Evolutionary conservation across 805 yeast species (phyloP).

Genomic region (Kodamaea leandrae): DNA sequence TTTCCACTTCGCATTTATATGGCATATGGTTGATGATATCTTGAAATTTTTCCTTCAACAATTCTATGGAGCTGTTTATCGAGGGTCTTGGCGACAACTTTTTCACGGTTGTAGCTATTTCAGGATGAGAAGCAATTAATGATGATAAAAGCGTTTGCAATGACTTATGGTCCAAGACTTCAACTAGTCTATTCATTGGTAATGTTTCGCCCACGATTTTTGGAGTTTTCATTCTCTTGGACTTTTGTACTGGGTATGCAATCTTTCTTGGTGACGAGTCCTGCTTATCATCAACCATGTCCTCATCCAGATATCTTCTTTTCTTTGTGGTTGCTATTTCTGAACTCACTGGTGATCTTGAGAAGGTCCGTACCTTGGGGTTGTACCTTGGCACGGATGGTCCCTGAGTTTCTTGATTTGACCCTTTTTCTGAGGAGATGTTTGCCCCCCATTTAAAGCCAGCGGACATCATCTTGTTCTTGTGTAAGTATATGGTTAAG

Average conservation of each 20-base stretch:
- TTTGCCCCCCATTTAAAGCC: conserved; percentile 30
- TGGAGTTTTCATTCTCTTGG: conserved; percentile 39
- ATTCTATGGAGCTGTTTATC: conserved; percentile 47
- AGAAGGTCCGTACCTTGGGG: conserved; percentile 8
- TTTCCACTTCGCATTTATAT: conserved; percentile 66
- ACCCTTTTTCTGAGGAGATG: background rate
- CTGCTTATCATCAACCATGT: conserved; percentile 5
- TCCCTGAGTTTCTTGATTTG: conserved; percentile 3
- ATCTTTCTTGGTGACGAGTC: conserved; percentile 9
- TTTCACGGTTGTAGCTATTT: conserved; percentile 50
- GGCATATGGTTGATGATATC: conserved; percentile 56
- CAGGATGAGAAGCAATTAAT: conserved; percentile 61
- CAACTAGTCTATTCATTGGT: conserved; percentile 63
- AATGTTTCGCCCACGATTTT: conserved; percentile 55
- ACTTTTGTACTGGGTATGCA: conserved; percentile 5
- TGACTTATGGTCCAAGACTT: conserved; percentile 58
- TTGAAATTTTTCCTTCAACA: conserved; percentile 47
- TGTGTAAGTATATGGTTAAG: too few relatives aligned
- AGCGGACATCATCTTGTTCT: conserved; percentile 12
- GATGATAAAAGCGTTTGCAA: conserved; percentile 51
- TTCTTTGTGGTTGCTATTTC: conserved; percentile 11
- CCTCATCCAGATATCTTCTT: conserved; percentile 17
- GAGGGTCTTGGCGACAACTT: conserved; percentile 58
- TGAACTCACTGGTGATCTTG: background rate
- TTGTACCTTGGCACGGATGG: conserved; percentile 12